Conservation (phyloP, 202 grass and related monocot genomes). For the Alloteropsis angusta region DNA sequence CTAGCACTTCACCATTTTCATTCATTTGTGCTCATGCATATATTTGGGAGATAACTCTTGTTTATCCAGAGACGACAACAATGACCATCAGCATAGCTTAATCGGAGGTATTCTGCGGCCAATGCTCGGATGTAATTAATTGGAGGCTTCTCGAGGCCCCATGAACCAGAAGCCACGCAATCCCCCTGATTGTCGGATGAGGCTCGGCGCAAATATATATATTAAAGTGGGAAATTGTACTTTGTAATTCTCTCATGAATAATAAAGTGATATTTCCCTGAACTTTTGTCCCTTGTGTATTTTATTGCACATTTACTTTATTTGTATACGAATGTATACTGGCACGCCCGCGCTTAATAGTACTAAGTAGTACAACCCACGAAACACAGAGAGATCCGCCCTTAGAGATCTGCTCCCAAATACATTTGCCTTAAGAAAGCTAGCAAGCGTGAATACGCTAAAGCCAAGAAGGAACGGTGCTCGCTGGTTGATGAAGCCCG, state of each 20-base stretch:
- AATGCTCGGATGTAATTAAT: not conserved
- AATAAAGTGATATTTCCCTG: not conserved
- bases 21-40: not conserved
- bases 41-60: not conserved
- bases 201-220: not conserved
- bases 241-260: not conserved
- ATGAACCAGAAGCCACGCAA: not conserved
- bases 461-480: too few relatives aligned
- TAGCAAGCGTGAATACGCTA: too few relatives aligned
- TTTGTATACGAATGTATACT: too few relatives aligned
- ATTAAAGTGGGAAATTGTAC: not conserved
- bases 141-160: not conserved
- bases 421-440: too few relatives aligned
- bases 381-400: too few relatives aligned
- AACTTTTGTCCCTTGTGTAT: too few relatives aligned
- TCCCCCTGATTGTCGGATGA: not conserved
- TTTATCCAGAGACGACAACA: not conserved
- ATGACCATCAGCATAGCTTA: not conserved
- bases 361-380: too few relatives aligned
- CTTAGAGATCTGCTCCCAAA: too few relatives aligned
- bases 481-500: too few relatives aligned
- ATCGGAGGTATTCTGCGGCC: not conserved
- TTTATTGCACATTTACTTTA: too few relatives aligned
- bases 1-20: not conserved
- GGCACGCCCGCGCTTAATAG: too few relatives aligned